A percentile compares a stretch with the other conserved stretches of the same genome.
phyloP scores from a whole-genome alignment of 139 green algal species.

The Coelastrella sp. region DNA sequence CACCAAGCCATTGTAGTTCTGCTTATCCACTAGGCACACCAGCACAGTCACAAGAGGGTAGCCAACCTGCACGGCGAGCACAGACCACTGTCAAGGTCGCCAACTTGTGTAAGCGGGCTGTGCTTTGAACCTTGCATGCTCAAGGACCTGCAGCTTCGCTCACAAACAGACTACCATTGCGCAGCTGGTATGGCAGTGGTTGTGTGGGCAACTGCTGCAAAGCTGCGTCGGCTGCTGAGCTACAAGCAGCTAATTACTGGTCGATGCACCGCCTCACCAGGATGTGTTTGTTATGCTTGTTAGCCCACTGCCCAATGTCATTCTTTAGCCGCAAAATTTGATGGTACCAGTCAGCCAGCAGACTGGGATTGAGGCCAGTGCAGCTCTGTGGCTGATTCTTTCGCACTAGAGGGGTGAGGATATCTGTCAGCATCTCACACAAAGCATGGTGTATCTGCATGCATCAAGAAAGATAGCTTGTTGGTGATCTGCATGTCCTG shows the following conservation, averaged over 20 bases:
- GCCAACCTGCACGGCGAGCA: conserved; percentile 46
- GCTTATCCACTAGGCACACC: conserved; percentile 79
- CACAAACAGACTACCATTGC: no score
- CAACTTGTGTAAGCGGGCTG: no score
- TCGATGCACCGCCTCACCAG: conserved; percentile 80
- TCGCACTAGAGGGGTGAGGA: conserved; percentile 81
- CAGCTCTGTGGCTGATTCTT: conserved; percentile 66
- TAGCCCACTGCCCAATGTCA: conserved; percentile 60
- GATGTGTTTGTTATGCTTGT: conserved; percentile 84
- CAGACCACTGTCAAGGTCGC: neutral
- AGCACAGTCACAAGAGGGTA: conserved; percentile 84
- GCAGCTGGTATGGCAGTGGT: no score
- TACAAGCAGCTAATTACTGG: no score
- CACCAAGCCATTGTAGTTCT: conserved; percentile 59
- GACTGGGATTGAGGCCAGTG: conserved; percentile 23
- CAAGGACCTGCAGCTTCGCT: no score
- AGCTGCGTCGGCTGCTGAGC: no score
- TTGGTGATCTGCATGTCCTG: neutral
- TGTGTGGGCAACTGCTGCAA: no score
- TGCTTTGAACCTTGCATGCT: no score
- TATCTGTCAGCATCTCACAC: conserved; percentile 80
- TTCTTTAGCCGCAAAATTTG: conserved; percentile 52
- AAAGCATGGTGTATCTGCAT: conserved; percentile 72
- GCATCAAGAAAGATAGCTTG: neutral
- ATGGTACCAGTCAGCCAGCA: conserved; percentile 55